Conservation (phyloP, 2,329 filamentous ascomycete genomes). For the Colletotrichum plurivorum region DNA sequence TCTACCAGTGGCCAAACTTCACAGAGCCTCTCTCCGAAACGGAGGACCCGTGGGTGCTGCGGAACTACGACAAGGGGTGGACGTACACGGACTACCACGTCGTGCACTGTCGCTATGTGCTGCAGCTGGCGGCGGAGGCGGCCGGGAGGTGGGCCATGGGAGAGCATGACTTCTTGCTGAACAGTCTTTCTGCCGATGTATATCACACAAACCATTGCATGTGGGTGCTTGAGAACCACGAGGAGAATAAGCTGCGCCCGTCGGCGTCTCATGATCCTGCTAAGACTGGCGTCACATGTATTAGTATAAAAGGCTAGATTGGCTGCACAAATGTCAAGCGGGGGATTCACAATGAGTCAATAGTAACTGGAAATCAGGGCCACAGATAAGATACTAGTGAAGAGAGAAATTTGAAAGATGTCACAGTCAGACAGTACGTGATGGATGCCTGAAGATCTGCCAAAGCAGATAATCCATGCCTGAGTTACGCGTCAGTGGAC, state of each 20-base stretch:
- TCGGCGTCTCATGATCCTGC: neutral
- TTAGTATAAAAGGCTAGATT: neutral
- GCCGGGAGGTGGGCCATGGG: neutral
- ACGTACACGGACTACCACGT: conserved; percentile 4
- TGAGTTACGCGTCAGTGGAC: too few species aligned
- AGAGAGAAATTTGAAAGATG: too few species aligned
- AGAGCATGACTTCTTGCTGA: neutral
- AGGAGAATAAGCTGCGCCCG: conserved; percentile 1
- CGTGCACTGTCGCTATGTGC: neutral
- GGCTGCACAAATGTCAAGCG: too few species aligned
- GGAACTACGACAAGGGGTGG: neutral
- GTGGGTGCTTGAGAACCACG: conserved; percentile 1
- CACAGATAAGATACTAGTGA: too few species aligned
- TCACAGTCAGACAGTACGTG: too few species aligned
- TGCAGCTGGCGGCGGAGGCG: neutral
- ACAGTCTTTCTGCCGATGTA: neutral
- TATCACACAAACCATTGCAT: conserved; percentile 4
- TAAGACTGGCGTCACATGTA: conserved; percentile 1
- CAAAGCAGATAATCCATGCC: too few species aligned
- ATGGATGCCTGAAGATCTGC: too few species aligned
- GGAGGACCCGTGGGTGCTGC: neutral
- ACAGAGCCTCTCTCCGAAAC: neutral
- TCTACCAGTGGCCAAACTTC: neutral
- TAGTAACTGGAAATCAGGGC: too few species aligned
- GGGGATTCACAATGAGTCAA: too few species aligned